These are phyloP conservation scores for Claviceps monticola DNA, from an alignment of 2,329 filamentous ascomycete genomes.

Conservation along the genomic window DNA sequence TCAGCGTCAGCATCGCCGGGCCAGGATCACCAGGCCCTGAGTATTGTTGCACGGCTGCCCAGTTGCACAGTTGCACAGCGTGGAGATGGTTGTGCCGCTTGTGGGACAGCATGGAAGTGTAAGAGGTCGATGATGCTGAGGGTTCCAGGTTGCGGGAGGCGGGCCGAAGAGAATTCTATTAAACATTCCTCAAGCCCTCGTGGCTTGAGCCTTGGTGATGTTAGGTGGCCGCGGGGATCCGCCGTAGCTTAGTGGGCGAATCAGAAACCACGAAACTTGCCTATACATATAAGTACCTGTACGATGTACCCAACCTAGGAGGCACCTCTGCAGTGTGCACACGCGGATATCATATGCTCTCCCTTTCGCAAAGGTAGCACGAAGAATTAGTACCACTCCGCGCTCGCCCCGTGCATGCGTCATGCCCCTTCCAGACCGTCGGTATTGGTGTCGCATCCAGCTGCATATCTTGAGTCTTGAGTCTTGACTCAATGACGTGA, in stretches of 20 bases:
- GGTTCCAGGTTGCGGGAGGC: not conserved
- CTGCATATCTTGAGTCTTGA: not conserved
- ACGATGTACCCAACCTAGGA: no score
- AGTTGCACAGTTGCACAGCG: not conserved
- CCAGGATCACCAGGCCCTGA: not conserved
- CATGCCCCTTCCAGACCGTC: not conserved
- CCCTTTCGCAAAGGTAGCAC: no score
- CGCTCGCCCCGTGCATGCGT: no score
- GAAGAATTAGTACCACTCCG: no score
- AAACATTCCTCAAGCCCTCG: not conserved
- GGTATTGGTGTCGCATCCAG: not conserved
- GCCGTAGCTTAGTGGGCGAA: not conserved
- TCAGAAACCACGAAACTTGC: not conserved
- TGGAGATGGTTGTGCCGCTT: not conserved
- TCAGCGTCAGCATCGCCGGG: not conserved
- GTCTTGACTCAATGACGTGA: not conserved
- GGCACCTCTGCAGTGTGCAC: no score
- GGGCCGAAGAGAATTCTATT: not conserved
- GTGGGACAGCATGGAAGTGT: not conserved
- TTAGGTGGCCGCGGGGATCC: not conserved
- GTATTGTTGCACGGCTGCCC: not conserved
- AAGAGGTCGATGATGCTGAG: not conserved
- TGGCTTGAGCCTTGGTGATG: not conserved
- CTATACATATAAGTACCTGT: no score
- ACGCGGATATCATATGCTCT: no score